These are phyloP conservation scores for Suhomyces emberorum DNA, from an alignment of 805 yeast genomes.

Conservation along the genomic window DNA sequence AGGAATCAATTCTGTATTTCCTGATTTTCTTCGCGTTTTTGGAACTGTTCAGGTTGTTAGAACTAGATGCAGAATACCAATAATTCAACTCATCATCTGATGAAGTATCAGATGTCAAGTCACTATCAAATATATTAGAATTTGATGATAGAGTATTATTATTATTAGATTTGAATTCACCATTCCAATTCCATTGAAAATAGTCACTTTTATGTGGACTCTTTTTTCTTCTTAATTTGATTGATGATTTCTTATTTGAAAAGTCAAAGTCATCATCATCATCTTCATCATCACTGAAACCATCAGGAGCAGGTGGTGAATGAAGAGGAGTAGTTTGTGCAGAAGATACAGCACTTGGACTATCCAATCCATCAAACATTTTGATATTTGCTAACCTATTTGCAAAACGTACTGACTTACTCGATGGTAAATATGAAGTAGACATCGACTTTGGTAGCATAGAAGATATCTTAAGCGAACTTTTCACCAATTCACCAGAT, in stretches of 20 bases:
- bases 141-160: neutral
- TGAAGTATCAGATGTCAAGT: conserved; percentile 18
- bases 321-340: conserved; percentile 49
- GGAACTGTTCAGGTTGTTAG: neutral
- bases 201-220: conserved; percentile 16
- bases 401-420: conserved; percentile 64
- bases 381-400: conserved; percentile 57
- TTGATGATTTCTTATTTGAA: neutral
- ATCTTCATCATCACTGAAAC: conserved; percentile 5
- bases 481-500: conserved; percentile 23
- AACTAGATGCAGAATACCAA: conserved; percentile 5
- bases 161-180: conserved; percentile 12
- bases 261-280: conserved; percentile 2
- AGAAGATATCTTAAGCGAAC: conserved; percentile 20
- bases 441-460: conserved; percentile 22
- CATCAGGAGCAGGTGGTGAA: conserved; percentile 20
- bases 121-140: conserved; percentile 9
- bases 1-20: conserved; percentile 13
- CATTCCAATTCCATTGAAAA: conserved; percentile 23
- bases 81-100: conserved; percentile 18
- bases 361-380: conserved; percentile 57
- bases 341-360: conserved; percentile 60
- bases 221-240: neutral
- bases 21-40: conserved; percentile 1
- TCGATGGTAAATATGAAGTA: conserved; percentile 20